phyloP scores from a whole-genome alignment of 306 rosid species.

The Prunus mongolica region DNA sequence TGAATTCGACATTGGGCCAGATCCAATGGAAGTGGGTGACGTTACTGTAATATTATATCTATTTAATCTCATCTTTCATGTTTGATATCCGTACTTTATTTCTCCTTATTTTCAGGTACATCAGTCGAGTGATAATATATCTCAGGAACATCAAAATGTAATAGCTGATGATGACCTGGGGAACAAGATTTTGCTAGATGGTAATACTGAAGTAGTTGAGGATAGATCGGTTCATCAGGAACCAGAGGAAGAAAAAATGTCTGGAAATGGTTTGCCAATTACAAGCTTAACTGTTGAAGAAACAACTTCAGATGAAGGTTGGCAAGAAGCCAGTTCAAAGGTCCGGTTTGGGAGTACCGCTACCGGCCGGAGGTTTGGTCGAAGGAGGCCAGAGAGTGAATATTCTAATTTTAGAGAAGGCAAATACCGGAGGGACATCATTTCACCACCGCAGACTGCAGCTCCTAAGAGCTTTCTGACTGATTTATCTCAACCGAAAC shows the following conservation, averaged over 20 bases:
- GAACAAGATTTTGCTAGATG: constrained; percentile 24
- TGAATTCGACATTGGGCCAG: neutral
- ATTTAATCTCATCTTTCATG: neutral
- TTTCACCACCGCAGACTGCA: constrained; percentile 38
- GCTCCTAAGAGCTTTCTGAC: constrained; percentile 32
- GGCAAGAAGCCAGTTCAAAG: constrained; percentile 94
- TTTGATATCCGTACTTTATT: constrained; percentile 16
- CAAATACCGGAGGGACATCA: constrained; percentile 39
- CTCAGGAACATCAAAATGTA: constrained; percentile 36
- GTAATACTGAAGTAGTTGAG: constrained; percentile 27
- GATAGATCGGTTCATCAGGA: constrained; percentile 29
- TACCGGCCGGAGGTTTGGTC: constrained; percentile 47
- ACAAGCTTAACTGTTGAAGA: constrained; percentile 46
- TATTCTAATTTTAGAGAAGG: constrained; percentile 41
- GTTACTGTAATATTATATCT: neutral
- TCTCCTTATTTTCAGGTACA: constrained; percentile 45
- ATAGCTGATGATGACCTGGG: constrained; percentile 32
- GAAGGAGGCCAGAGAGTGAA: constrained; percentile 47
- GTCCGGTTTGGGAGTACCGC: constrained; percentile 56
- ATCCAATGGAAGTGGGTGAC: neutral
- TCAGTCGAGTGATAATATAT: constrained; percentile 43
- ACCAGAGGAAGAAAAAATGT: constrained; percentile 36
- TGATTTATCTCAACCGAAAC: constrained; percentile 36
- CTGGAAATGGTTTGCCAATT: constrained; percentile 20
- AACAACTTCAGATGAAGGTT: constrained; percentile 74